Percentiles rank a stretch among this genome's conserved stretches.
Conservation (phyloP, 345 rosid genomes). For the Salix caprea region DNA sequence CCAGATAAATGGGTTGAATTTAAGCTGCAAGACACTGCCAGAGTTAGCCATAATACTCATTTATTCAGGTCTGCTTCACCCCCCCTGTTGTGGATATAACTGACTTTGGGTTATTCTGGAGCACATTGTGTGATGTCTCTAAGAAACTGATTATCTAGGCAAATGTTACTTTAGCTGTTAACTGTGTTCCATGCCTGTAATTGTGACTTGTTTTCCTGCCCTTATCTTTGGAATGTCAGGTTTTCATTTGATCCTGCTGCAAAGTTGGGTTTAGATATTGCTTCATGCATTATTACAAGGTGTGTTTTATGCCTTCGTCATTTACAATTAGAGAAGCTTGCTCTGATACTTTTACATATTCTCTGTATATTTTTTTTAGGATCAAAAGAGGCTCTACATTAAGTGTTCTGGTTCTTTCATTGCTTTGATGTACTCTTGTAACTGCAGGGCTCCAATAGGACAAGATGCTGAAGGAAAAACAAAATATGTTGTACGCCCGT, state of each 20-base stretch:
- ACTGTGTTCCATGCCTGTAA: neutral
- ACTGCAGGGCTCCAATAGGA: slow-evolving; percentile 78
- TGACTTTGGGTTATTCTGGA: neutral
- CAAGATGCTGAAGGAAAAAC: slow-evolving; percentile 78
- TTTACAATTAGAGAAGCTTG: neutral
- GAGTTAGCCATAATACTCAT: slow-evolving; percentile 86
- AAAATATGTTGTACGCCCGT: slow-evolving; percentile 90
- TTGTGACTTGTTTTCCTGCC: slow-evolving; percentile 7
- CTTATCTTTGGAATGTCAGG: slow-evolving; percentile 40
- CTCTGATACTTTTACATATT: neutral
- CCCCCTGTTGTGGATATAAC: neutral
- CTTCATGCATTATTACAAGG: slow-evolving; percentile 91
- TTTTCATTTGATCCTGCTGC: slow-evolving; percentile 81
- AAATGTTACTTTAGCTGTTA: neutral
- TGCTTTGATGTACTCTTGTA: slow-evolving; percentile 9
- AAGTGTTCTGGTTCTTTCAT: neutral
- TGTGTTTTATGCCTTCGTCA: slow-evolving; percentile 13
- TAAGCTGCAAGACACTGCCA: slow-evolving; percentile 87
- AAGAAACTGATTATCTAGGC: neutral
- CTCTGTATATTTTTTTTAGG: neutral
- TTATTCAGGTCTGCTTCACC: slow-evolving; percentile 58
- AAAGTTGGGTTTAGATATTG: slow-evolving; percentile 78
- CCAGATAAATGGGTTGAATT: slow-evolving; percentile 92
- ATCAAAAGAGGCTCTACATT: neutral
- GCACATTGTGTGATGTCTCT: neutral